Evolutionary conservation across 176 grass and related monocot species (phyloP), one percentile per base, ranked within the genome.

Genomic region (Stipa capillata): DNA sequence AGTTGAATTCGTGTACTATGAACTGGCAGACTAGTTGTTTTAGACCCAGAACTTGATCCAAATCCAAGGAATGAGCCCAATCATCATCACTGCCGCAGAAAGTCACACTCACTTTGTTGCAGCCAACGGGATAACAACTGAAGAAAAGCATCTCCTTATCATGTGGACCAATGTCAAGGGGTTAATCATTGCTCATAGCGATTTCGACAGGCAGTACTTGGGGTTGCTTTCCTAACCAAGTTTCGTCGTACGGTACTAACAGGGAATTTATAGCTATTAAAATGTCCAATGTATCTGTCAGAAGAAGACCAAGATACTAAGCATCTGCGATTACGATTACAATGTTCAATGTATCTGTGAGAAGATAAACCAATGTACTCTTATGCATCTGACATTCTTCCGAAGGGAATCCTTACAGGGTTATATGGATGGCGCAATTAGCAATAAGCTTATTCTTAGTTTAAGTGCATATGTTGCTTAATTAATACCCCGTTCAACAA

Each of bases 171-270:
- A 34, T 37, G 44, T 64, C 69, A 40, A 27, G n/a, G 43, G 36
- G 52, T 15, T 36, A 7, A 77, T 66, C 39, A 60, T 43, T 69
- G 62, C 7, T 47, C 52, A 68, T 17, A 2, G 20, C 15, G 73
- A 84, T 69, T 49, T 49, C 20, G 82, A 69, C 51, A 29, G 63
- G 52, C 51, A 61, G 52, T 58, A 84, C 24, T 31, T 70, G 6
- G 3, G 3, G 63, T 84, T 68, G 82, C 74, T 78, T 70, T 84
- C 64, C 53, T 40, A 21, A 45, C 56, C 62, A 68, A 27, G 55
- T 48, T 50, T 54, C 21, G 28, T 39, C 40, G 29, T 48, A 58
- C 39, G 48, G n/a, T 52, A 20, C 15, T 13, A 21, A 68, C 0
- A 42, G 13, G 23, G 6, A 42, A 7, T 65, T 23, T n/a, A 63